Conservation (phyloP, 371 early-diverging fungal species). For the Coemansia sp. region DNA sequence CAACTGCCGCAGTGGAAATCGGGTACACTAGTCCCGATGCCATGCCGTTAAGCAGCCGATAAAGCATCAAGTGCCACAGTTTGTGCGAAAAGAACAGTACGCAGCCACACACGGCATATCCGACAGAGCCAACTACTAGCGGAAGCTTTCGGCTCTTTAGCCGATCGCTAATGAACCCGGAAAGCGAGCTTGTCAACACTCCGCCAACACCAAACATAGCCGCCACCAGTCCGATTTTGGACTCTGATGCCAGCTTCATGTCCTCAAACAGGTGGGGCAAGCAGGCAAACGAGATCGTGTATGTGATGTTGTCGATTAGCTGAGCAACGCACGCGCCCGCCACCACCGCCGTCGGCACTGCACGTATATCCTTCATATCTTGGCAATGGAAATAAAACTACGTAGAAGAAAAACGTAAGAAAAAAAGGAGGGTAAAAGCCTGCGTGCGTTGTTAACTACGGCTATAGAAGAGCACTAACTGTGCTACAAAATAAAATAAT, state of each 20-base stretch:
- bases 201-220: slow-evolving; percentile 43
- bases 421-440: too few relatives aligned
- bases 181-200: slow-evolving; percentile 29
- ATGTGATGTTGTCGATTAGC: slow-evolving; percentile 31
- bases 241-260: slow-evolving; percentile 36
- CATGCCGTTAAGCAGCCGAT: slow-evolving; percentile 39
- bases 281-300: slow-evolving; percentile 39
- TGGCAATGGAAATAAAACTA: neutral
- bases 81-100: slow-evolving; percentile 29
- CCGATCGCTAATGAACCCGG: slow-evolving; percentile 35
- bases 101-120: slow-evolving; percentile 23
- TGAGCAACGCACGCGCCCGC: slow-evolving; percentile 30
- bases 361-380: neutral
- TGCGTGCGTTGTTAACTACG: too few relatives aligned
- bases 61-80: slow-evolving; percentile 38
- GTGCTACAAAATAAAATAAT: neutral
- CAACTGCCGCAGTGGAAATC: slow-evolving; percentile 24
- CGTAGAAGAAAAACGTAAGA: too few relatives aligned
- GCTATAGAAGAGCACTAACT: neutral
- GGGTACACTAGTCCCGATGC: slow-evolving; percentile 40
- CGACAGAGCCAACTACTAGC: slow-evolving; percentile 21
- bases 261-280: slow-evolving; percentile 46
- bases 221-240: slow-evolving; percentile 25
- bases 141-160: slow-evolving; percentile 32
- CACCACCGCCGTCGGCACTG: slow-evolving; percentile 21